Evolutionary conservation across 495 filamentous ascomycete genomes (phyloP).

Genomic region (Copromyces sp.): DNA sequence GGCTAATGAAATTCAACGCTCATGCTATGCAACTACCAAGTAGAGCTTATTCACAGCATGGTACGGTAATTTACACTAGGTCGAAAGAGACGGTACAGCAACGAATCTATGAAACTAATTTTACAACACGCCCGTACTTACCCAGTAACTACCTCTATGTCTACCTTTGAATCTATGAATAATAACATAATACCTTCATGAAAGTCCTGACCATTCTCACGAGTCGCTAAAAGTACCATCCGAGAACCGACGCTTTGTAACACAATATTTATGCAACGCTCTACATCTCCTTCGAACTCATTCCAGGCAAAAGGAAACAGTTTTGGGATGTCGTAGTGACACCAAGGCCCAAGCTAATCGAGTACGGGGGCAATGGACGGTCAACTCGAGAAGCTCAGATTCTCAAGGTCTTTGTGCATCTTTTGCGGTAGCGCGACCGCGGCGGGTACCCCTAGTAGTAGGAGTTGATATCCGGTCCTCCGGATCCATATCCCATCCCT

Average conservation of each 20-base stretch:
- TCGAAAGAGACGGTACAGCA: background rate
- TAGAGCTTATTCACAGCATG: background rate
- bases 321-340: background rate
- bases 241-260: background rate
- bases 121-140: background rate
- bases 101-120: background rate
- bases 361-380: too few relatives aligned
- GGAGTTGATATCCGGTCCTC: slow-evolving; percentile 13
- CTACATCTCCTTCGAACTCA: background rate
- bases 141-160: background rate
- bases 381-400: too few relatives aligned
- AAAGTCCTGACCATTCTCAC: background rate
- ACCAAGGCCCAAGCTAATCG: background rate
- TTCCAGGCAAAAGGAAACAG: background rate
- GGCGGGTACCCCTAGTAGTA: slow-evolving; percentile 10
- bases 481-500: slow-evolving; percentile 3
- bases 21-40: background rate
- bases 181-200: background rate
- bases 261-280: background rate
- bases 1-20: background rate
- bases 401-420: too few relatives aligned
- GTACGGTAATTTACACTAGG: background rate
- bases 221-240: background rate
- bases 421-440: background rate
- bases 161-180: background rate